phyloP scores from a whole-genome alignment of 345 rosid species.

The Firmiana major region DNA sequence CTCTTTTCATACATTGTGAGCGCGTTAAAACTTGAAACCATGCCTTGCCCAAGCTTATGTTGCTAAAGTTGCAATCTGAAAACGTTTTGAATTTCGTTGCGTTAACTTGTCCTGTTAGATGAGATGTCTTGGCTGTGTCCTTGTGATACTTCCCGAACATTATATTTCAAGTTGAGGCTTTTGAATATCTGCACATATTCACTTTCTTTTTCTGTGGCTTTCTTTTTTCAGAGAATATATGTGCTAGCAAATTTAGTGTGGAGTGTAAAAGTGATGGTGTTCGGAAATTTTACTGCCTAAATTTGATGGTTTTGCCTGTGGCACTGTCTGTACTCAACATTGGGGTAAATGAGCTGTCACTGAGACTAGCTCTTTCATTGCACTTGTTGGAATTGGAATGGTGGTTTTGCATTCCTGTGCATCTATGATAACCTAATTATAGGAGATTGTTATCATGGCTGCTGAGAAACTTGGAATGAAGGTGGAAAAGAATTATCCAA shows the following conservation, averaged over 20 bases:
- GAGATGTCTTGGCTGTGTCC: neutral
- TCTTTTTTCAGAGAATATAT: too few relatives aligned
- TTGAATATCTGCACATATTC: neutral
- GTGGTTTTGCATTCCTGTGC: neutral
- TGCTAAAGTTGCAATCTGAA: neutral
- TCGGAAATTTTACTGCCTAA: neutral
- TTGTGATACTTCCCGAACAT: neutral
- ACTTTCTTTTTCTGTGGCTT: neutral
- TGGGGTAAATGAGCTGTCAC: neutral
- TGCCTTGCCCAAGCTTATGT: too few relatives aligned
- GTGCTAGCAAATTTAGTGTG: neutral
- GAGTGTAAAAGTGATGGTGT: neutral
- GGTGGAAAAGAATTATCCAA: conserved; percentile 34
- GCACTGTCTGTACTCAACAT: too few relatives aligned
- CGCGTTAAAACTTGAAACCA: too few relatives aligned
- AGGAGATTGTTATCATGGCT: neutral
- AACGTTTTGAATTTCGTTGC: neutral
- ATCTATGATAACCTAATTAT: neutral
- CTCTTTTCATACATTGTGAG: too few relatives aligned
- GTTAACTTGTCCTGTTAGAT: neutral
- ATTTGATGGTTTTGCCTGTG: neutral
- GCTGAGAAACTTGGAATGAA: conserved; percentile 60
- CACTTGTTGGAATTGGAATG: neutral
- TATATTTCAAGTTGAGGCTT: neutral
- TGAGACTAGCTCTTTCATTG: neutral